A percentile compares a stretch with the other conserved stretches of the same genome.
These are phyloP conservation scores for Microascus cirrosus DNA, from an alignment of 2,329 filamentous ascomycete genomes.

Conservation along the genomic window DNA sequence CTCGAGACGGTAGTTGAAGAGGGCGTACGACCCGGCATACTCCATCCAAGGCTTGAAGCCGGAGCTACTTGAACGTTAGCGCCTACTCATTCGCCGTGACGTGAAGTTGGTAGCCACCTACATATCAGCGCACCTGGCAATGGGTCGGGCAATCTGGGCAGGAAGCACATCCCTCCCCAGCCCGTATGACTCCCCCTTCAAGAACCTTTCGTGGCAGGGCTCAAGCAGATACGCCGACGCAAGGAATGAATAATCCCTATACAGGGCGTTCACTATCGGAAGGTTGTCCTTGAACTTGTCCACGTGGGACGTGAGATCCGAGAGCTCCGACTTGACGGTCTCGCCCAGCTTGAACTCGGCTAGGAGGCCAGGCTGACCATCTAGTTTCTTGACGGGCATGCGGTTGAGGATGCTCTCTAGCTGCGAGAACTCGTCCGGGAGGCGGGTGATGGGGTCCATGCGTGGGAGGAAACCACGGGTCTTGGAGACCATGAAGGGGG, in stretches of 20 bases:
- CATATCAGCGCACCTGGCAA: slow-evolving; percentile 76
- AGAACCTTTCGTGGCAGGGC: slow-evolving; percentile 69
- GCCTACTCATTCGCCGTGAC: not conserved
- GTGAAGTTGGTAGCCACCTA: slow-evolving; percentile 36
- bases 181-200: slow-evolving; percentile 66
- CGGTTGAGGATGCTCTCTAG: slow-evolving; percentile 62
- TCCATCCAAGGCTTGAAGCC: slow-evolving; percentile 92
- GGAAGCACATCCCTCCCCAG: slow-evolving; percentile 66
- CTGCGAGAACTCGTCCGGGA: slow-evolving; percentile 63
- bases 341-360: slow-evolving; percentile 64
- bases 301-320: slow-evolving; percentile 63
- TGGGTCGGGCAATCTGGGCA: slow-evolving; percentile 63
- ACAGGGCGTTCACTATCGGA: slow-evolving; percentile 72
- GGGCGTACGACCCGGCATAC: slow-evolving; percentile 58
- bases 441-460: slow-evolving; percentile 45
- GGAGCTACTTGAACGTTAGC: slow-evolving; percentile 9
- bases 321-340: slow-evolving; percentile 60
- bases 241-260: slow-evolving; percentile 85
- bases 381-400: slow-evolving; percentile 67
- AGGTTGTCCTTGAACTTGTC: slow-evolving; percentile 65
- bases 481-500: slow-evolving; percentile 71
- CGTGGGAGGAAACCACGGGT: slow-evolving; percentile 65
- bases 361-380: slow-evolving; percentile 67
- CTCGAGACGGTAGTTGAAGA: slow-evolving; percentile 55
- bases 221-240: slow-evolving; percentile 84